Percentiles rank a stretch among this genome's conserved stretches.
phyloP scores from a whole-genome alignment of 805 yeast genomes.

The Torulaspora microellipsoides region DNA sequence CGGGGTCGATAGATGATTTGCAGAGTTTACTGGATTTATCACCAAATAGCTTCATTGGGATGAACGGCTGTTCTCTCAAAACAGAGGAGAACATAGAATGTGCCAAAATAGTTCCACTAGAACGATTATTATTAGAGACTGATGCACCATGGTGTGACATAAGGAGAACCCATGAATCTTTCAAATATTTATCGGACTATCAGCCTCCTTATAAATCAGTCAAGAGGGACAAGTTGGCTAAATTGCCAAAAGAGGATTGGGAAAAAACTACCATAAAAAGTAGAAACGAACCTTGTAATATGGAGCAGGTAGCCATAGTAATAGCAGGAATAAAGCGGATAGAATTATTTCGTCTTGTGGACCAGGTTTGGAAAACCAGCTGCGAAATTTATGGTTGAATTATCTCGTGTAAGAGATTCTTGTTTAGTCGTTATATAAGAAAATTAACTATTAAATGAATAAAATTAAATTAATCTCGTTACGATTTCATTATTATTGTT shows the following conservation, averaged over 20 bases:
- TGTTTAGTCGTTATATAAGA: too few relatives aligned
- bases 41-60: constrained; percentile 52
- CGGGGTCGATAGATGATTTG: constrained; percentile 72
- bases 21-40: constrained; percentile 45
- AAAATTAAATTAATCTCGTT: background rate
- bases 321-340: constrained; percentile 48
- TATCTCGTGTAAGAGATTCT: too few relatives aligned
- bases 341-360: constrained; percentile 42
- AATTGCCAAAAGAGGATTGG: constrained; percentile 22
- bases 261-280: constrained; percentile 56
- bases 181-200: constrained; percentile 45
- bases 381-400: constrained; percentile 37
- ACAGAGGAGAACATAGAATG: constrained; percentile 68
- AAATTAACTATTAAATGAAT: too few relatives aligned
- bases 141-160: constrained; percentile 99
- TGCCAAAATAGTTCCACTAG: constrained; percentile 62
- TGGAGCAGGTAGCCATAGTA: constrained; percentile 74
- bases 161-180: constrained; percentile 74
- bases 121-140: constrained; percentile 75
- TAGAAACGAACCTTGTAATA: constrained; percentile 87
- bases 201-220: constrained; percentile 27
- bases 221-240: constrained; percentile 34
- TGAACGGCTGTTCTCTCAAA: constrained; percentile 91
- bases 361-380: constrained; percentile 50
- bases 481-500: constrained; percentile 3